Evolutionary conservation across 371 early-diverging fungal genomes (phyloP).

Genomic region (Mortierella sp.): DNA sequence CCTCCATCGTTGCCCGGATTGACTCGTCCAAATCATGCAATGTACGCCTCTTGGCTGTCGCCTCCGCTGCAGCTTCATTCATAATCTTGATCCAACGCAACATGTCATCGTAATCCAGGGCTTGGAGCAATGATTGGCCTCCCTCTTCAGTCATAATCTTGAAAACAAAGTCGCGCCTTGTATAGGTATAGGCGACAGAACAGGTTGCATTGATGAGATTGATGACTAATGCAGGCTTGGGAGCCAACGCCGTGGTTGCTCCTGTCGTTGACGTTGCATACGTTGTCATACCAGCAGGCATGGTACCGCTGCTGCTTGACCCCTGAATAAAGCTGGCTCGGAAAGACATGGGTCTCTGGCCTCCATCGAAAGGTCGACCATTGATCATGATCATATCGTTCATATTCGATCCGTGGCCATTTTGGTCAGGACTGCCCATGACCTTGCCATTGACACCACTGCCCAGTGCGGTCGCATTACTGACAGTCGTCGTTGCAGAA

Average conservation of each 20-base stretch:
- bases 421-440: slow-evolving; percentile 17
- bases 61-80: slow-evolving; percentile 79
- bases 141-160: slow-evolving; percentile 88
- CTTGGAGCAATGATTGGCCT: slow-evolving; percentile 81
- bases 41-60: slow-evolving; percentile 70
- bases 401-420: neutral
- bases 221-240: slow-evolving; percentile 80
- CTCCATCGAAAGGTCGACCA: neutral
- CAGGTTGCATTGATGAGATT: slow-evolving; percentile 83
- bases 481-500: slow-evolving; percentile 44
- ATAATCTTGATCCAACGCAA: slow-evolving; percentile 78
- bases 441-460: slow-evolving; percentile 39
- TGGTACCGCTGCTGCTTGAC: neutral
- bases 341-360: no score
- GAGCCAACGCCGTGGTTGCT: slow-evolving; percentile 9
- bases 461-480: slow-evolving; percentile 44
- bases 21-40: slow-evolving; percentile 37
- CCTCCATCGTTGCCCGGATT: slow-evolving; percentile 3
- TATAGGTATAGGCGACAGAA: slow-evolving; percentile 74
- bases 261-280: neutral
- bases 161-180: slow-evolving; percentile 82
- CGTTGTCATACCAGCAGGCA: neutral
- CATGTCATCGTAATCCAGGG: slow-evolving; percentile 77
- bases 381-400: neutral
- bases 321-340: neutral